These are phyloP conservation scores for Cicer yamashitae DNA, from an alignment of 306 rosid species.

Conservation along the genomic window DNA sequence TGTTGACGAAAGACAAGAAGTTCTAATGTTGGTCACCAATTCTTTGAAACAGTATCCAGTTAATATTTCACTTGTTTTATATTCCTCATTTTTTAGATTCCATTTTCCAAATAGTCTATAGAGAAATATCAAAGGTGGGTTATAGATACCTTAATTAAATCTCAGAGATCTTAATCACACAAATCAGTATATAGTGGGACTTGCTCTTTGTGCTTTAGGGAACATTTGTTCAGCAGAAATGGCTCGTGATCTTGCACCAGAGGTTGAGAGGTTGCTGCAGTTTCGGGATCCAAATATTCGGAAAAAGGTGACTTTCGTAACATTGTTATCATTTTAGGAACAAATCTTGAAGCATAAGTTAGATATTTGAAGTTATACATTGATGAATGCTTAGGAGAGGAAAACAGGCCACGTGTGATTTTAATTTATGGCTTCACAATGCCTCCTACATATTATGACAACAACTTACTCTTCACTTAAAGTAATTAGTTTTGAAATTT, in stretches of 20 bases:
- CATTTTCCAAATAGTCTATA: constrained; percentile 24
- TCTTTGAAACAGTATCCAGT: constrained; percentile 98
- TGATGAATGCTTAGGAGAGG: constrained; percentile 28
- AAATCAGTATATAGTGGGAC: constrained; percentile 98
- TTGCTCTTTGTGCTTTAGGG: constrained; percentile 98
- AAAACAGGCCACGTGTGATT: constrained; percentile 17
- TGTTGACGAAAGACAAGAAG: constrained; percentile 99
- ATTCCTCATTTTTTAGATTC: constrained; percentile 15
- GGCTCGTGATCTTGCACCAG: constrained; percentile 99
- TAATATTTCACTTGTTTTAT: constrained; percentile 35
- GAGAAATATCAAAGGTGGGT: constrained; percentile 31
- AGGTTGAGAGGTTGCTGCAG: constrained; percentile 90
- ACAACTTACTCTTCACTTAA: constrained; percentile 24
- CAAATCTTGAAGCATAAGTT: constrained; percentile 23
- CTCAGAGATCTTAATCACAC: constrained; percentile 93
- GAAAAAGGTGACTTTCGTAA: constrained; percentile 71
- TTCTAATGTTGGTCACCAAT: constrained; percentile 98
- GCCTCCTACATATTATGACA: constrained; percentile 22
- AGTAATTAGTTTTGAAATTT: constrained; percentile 31
- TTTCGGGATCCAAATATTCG: constrained; percentile 95
- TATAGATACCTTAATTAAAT: constrained; percentile 67
- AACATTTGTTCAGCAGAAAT: constrained; percentile 98
- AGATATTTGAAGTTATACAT: constrained; percentile 13
- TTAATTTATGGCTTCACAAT: constrained; percentile 36
- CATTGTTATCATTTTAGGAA: constrained; percentile 18